These are phyloP conservation scores for Abelmoschus esculentus DNA, from an alignment of 345 rosid species.

Conservation along the genomic window DNA sequence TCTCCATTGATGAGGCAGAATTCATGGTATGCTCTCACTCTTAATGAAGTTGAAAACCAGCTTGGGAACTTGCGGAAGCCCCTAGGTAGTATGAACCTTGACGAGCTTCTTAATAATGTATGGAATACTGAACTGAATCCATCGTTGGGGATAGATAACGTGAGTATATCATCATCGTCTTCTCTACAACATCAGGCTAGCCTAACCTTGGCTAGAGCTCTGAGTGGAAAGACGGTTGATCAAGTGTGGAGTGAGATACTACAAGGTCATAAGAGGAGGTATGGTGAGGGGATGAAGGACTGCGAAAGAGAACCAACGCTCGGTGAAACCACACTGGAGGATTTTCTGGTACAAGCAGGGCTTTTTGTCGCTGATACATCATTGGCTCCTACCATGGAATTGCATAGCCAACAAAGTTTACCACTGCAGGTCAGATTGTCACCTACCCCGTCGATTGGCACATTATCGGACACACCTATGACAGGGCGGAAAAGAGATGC, in stretches of 20 bases:
- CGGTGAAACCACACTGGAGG: constrained; percentile 55
- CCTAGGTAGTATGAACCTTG: constrained; percentile 50
- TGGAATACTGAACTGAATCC: constrained; percentile 33
- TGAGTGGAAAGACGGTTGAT: constrained; percentile 39
- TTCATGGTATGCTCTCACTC: constrained; percentile 42
- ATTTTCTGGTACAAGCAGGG: constrained; percentile 58
- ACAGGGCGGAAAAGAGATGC: constrained; percentile 31
- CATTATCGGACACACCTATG: constrained; percentile 22
- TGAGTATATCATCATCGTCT: constrained; percentile 18
- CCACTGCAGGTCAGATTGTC: constrained; percentile 22
- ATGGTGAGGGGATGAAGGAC: constrained; percentile 22
- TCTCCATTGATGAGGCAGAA: constrained; percentile 31
- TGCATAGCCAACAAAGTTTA: constrained; percentile 23
- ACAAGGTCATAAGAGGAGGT: constrained; percentile 38
- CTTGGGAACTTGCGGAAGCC: constrained; percentile 39
- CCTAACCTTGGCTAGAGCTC: constrained; percentile 5
- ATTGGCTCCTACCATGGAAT: constrained; percentile 33
- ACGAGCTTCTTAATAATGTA: constrained; percentile 47
- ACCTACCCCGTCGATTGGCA: constrained; percentile 33
- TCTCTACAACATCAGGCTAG: constrained; percentile 5
- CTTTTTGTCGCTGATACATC: constrained; percentile 39
- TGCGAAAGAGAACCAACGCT: constrained; percentile 26
- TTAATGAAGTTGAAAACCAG: constrained; percentile 39
- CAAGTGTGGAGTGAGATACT: constrained; percentile 33
- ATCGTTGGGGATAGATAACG: constrained; percentile 19